These are phyloP conservation scores for Arthrobotrys sinensis DNA, from an alignment of 2,329 filamentous ascomycete species.

Conservation along the genomic window DNA sequence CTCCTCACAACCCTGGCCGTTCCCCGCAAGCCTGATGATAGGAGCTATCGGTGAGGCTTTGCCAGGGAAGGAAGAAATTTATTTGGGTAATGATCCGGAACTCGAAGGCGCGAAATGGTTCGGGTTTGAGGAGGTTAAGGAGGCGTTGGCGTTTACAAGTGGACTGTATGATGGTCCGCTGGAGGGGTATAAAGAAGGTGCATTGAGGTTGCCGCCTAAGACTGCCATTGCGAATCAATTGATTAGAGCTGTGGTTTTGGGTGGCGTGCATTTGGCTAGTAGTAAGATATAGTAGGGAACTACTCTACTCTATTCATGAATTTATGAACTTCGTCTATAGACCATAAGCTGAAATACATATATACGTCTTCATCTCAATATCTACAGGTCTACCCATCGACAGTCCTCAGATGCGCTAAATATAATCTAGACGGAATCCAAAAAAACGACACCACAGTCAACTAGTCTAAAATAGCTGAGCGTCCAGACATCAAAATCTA, in stretches of 20 bases:
- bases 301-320: too few relatives aligned
- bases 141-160: slow-evolving; percentile 78
- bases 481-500: too few relatives aligned
- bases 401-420: too few relatives aligned
- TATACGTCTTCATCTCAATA: too few relatives aligned
- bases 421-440: too few relatives aligned
- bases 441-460: too few relatives aligned
- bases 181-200: slow-evolving; percentile 72
- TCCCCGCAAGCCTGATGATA: slow-evolving; percentile 87
- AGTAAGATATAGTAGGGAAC: slow-evolving; percentile 45
- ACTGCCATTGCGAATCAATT: slow-evolving; percentile 95
- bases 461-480: too few relatives aligned
- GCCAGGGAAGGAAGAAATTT: slow-evolving; percentile 83
- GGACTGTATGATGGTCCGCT: slow-evolving; percentile 69
- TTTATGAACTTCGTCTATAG: too few relatives aligned
- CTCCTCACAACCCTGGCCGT: slow-evolving; percentile 89
- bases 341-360: too few relatives aligned
- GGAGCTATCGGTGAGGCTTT: slow-evolving; percentile 88
- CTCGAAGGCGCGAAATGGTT: slow-evolving; percentile 90
- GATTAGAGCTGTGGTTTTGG: slow-evolving; percentile 82
- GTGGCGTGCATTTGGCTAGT: slow-evolving; percentile 66
- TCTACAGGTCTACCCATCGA: too few relatives aligned
- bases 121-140: slow-evolving; percentile 81
- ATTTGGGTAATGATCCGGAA: slow-evolving; percentile 89
- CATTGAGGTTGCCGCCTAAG: slow-evolving; percentile 82